These are phyloP conservation scores for Hanseniaspora occidentalis DNA, from an alignment of 805 yeast species.

Conservation along the genomic window DNA sequence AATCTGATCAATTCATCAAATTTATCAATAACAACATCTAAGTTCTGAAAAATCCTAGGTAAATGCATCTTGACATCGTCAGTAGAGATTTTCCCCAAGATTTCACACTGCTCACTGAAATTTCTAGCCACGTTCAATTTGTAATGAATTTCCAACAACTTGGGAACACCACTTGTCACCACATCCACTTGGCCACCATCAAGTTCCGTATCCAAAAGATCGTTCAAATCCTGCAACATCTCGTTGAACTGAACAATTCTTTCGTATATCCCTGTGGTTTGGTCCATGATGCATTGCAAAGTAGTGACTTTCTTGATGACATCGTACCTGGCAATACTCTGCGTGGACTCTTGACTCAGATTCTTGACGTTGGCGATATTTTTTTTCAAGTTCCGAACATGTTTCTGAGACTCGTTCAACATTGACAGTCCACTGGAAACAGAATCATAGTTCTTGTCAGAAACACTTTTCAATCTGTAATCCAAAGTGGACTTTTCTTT, in stretches of 20 bases:
- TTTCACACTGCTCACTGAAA: conserved; percentile 59
- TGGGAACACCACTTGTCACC: conserved; percentile 31
- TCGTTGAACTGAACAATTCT: conserved; percentile 46
- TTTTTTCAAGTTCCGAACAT: conserved; percentile 38
- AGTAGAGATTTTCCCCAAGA: conserved; percentile 38
- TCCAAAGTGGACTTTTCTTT: conserved; percentile 71
- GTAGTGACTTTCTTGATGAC: conserved; percentile 54
- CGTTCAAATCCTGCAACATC: conserved; percentile 37
- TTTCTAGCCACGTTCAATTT: conserved; percentile 60
- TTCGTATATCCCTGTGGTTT: conserved; percentile 50
- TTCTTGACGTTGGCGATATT: conserved; percentile 32
- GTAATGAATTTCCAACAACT: conserved; percentile 57
- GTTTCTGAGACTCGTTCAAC: conserved; percentile 29
- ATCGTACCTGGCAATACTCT: conserved; percentile 53
- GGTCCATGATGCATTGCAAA: conserved; percentile 59
- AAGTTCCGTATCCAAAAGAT: conserved; percentile 36
- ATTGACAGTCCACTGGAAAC: conserved; percentile 34
- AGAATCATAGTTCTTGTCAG: conserved; percentile 49
- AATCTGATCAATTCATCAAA: conserved; percentile 57
- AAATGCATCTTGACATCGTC: conserved; percentile 62
- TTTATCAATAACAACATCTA: conserved; percentile 30
- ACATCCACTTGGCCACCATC: conserved; percentile 24
- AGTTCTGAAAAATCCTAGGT: conserved; percentile 26
- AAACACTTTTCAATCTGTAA: conserved; percentile 56
- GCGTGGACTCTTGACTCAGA: conserved; percentile 41